Evolutionary conservation across 108 stramenopile species (phyloP).

Genomic region (Skeletonema potamos): DNA sequence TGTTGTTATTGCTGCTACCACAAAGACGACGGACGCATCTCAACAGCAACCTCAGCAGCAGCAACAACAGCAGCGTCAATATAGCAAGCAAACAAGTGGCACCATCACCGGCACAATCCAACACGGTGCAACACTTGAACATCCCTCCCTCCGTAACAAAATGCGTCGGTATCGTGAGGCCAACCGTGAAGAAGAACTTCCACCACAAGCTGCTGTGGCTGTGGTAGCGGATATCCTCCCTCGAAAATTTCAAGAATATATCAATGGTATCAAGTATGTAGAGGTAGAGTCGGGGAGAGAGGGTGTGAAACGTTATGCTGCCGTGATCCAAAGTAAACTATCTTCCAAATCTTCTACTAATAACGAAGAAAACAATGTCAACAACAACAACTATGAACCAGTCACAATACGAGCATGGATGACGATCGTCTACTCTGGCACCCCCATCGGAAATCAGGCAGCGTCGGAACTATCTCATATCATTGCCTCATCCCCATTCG

Average conservation of each 20-base stretch:
- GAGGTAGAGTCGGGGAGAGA: constrained; percentile 25
- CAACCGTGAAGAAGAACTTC: neutral
- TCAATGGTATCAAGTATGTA: constrained; percentile 16
- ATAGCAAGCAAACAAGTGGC: neutral
- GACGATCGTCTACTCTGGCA: constrained; percentile 22
- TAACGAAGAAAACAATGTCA: too few relatives aligned
- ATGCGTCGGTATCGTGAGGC: neutral
- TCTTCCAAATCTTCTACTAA: neutral
- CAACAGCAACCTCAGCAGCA: neutral
- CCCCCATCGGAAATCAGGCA: constrained; percentile 8
- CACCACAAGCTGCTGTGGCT: neutral
- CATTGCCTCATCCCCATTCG: constrained; percentile 36
- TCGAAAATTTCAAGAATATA: neutral
- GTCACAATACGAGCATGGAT: constrained; percentile 41
- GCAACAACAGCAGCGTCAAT: neutral
- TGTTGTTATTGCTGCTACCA: neutral
- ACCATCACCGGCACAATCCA: neutral
- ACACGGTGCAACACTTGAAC: neutral
- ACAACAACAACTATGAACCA: neutral
- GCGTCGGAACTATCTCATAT: constrained; percentile 21
- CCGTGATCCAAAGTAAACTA: neutral
- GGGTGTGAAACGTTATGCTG: constrained; percentile 23
- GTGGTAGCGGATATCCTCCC: neutral
- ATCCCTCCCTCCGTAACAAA: neutral
- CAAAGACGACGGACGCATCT: neutral